Base-by-base conservation (phyloP, 2,329 filamentous ascomycete genomes). In the Chrysoporthe cubensis region DNA sequence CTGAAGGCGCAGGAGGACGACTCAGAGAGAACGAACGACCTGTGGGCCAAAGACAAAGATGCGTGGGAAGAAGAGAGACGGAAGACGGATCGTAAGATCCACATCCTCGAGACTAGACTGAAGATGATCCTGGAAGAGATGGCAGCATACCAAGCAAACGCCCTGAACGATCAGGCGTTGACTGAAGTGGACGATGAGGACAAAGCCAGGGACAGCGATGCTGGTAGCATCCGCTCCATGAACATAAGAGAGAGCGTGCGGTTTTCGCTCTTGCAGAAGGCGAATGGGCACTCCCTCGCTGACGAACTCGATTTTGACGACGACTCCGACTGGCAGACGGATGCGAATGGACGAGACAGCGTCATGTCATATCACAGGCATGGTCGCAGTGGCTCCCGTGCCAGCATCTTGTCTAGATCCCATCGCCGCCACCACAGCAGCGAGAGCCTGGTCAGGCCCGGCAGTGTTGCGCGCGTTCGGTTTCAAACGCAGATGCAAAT, bases 271-370 rank as follows among this genome's bases (percentile, higher is more conserved):
- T 82, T 91, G 70, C 89, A 84, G 11, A 90, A 90, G 75, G 75
- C 81, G 4, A 89, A 88, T 73, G 91, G 91, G 1, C 79, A 93
- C 68, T 97, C 91, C 70, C 84, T 99, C 52, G 96, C 96, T 0
- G 94, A 98, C 73, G 96, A 99, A 80, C 85, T 99, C 65, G 90
- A 92, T 70, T 91, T 97, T 70, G 92, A 94, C 67, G 91, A 92
- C 69, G 92, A 95, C 66, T 92, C 94, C 43, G 84, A 87, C 56
- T 86, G 88, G 65, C 82, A 91, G 70, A 90, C 91, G 46, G 90
- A 94, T 71, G 86, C 90, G 57, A 91, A 93, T 62, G 89, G 90
- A 1, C 87, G 89, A 48, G 86, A 90, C 66, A 91, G 87, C 70
- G 82, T 84, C 18, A 73, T 89, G 61, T 90, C 88, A 2, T 79